phyloP scores from a whole-genome alignment of 2,329 filamentous ascomycete genomes.

The Alternaria longipes region DNA sequence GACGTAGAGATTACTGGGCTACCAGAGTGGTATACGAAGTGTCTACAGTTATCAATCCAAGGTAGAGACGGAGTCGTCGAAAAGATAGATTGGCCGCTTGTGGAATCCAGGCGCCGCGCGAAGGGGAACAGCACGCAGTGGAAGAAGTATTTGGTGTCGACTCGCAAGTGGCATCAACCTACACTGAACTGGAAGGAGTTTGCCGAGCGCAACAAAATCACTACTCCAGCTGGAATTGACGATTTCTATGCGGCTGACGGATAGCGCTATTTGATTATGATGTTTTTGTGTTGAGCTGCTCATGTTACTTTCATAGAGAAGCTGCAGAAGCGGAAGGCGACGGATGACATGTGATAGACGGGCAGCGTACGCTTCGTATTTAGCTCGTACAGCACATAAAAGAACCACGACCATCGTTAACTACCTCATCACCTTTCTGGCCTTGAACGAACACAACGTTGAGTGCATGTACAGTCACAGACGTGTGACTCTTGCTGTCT shows the following conservation, averaged over 20 bases:
- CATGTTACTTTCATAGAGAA: not conserved
- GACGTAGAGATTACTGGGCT: constrained; percentile 25
- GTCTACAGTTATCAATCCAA: constrained; percentile 31
- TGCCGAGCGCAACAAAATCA: constrained; percentile 31
- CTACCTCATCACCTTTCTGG: not conserved
- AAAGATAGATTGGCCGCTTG: constrained; percentile 28
- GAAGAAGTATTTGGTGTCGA: constrained; percentile 7
- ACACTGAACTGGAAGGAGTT: constrained; percentile 36
- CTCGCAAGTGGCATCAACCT: constrained; percentile 32
- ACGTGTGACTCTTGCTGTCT: constrained; percentile 24
- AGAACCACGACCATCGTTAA: not conserved
- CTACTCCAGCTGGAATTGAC: constrained; percentile 17
- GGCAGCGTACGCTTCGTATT: not conserved
- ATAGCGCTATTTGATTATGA: not conserved
- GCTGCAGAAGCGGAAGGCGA: not conserved
- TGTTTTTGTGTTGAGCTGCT: not conserved
- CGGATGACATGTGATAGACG: not conserved
- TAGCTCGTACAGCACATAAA: not conserved
- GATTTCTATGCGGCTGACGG: constrained; percentile 3
- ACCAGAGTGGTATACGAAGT: constrained; percentile 31
- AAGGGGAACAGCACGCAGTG: constrained; percentile 13
- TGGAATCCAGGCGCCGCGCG: constrained; percentile 15
- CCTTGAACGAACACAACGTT: not conserved
- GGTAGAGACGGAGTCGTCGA: constrained; percentile 30
- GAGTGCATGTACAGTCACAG: constrained; percentile 19